Base-by-base conservation (phyloP, 2,329 filamentous ascomycete genomes). In the Fonsecaea nubica region DNA sequence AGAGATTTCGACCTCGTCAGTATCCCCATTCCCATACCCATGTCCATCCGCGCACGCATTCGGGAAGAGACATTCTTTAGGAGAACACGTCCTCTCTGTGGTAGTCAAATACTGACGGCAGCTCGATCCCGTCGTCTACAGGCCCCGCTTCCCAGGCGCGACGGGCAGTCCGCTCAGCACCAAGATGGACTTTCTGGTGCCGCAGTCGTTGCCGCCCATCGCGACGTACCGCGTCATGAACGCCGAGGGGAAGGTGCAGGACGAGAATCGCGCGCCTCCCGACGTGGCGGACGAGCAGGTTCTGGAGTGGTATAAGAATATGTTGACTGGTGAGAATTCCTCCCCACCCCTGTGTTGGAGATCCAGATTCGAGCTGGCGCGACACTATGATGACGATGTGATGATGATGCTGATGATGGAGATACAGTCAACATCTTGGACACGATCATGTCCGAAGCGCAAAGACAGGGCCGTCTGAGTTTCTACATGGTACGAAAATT, bases 391-490 rank as follows among this genome's bases (percentile, higher is more conserved):
- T 48, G 8, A 59, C 4, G 12, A 21, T 21, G 53, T 55, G 36
- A 45, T 62, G 65, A 83, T n/a, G 15, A 45, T 62, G 65, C 83
- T n/a, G 15, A 15, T 21, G 18, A 50, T 21, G 45, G 25, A 35
- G 13, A 38, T 42, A 42, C 81, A 86, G 86, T 89, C 63, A 88
- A 90, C 61, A 90, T 97, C 72, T 95, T 98, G 92, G 95, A 99
- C 76, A 79, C 96, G 58, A 91, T 98, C 76, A 97, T 98, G 93
- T 97, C 96, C 75, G 94, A 99, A 75, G 93, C 95, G 0, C 95
- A 98, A 79, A 85, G 95, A 57, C 95, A 99, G 79, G 93, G 93
- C n/a, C 87, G 92, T 21, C 80, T 97, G 63, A 93, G 90, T 77
- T 98, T 99, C 80, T 99, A 98, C 80, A 97, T 98, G 91, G 93